A percentile compares a stretch with the other conserved stretches of the same genome.
Evolutionary conservation across 768 basidiomycete species (phyloP).

Genomic region (Baorangia bicolor): DNA sequence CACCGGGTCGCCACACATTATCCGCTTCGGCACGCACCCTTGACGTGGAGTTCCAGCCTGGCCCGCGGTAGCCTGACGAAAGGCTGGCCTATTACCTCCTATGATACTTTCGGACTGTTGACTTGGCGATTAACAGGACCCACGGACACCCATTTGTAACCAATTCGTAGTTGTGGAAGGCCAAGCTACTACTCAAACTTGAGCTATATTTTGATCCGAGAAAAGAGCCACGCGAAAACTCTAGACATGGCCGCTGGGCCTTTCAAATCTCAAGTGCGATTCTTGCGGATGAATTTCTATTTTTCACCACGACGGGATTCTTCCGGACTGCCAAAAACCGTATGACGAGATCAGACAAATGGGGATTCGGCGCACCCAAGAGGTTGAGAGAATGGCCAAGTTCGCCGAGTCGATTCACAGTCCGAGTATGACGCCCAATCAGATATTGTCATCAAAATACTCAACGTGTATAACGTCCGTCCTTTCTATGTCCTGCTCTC

Average conservation of each 20-base stretch:
- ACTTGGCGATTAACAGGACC: constrained; percentile 27
- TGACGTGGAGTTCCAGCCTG: constrained; percentile 19
- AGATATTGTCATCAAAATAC: constrained; percentile 20
- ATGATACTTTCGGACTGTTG: constrained; percentile 19
- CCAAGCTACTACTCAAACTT: constrained; percentile 5
- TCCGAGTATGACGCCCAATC: constrained; percentile 17
- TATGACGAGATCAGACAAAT: constrained; percentile 26
- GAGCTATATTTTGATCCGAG: constrained; percentile 20
- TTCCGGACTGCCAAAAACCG: constrained; percentile 15
- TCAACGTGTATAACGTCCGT: constrained; percentile 25
- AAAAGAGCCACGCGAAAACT: constrained; percentile 24
- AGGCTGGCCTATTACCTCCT: constrained; percentile 21
- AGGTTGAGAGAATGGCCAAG: constrained; percentile 8
- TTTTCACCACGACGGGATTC: constrained; percentile 22
- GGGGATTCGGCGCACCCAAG: constrained; percentile 24
- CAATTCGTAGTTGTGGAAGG: not conserved
- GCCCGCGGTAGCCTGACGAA: constrained; percentile 13
- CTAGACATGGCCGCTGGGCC: constrained; percentile 17
- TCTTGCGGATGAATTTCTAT: constrained; percentile 23
- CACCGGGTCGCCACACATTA: constrained; percentile 13
- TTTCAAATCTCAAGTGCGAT: constrained; percentile 27
- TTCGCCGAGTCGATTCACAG: constrained; percentile 24
- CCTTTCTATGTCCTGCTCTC: constrained; percentile 15
- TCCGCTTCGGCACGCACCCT: constrained; percentile 16
- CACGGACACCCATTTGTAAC: constrained; percentile 24